Percentiles rank a stretch among this genome's conserved stretches.
Conservation (phyloP, 208 protist species). For the Leishmania aethiopica region DNA sequence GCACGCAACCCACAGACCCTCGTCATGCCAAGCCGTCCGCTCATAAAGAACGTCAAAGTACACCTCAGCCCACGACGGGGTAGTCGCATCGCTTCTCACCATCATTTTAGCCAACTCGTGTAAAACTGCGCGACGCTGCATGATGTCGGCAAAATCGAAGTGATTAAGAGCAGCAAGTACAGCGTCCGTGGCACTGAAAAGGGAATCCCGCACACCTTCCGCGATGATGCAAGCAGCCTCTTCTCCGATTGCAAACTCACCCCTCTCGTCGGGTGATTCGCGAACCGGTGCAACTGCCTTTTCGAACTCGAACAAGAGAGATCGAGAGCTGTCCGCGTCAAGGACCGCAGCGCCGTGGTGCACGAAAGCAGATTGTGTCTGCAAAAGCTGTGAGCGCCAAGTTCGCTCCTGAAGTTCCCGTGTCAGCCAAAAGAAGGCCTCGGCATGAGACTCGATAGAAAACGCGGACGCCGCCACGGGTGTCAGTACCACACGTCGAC, state of each 20-base stretch:
- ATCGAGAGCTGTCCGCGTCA: slow-evolving; percentile 24
- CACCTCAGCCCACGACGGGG: slow-evolving; percentile 10
- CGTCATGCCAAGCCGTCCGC: slow-evolving; percentile 26
- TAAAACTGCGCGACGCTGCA: slow-evolving; percentile 18
- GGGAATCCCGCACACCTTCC: slow-evolving; percentile 3
- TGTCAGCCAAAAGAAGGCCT: neutral
- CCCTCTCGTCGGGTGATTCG: neutral
- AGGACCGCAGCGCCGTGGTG: neutral
- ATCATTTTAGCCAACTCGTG: slow-evolving; percentile 6
- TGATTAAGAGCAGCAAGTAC: slow-evolving; percentile 21
- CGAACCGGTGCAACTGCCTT: slow-evolving; percentile 9
- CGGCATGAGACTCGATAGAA: neutral
- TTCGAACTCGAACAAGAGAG: slow-evolving; percentile 33
- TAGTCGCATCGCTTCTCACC: neutral
- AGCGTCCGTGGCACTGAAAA: slow-evolving; percentile 16
- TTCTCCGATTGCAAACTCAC: neutral
- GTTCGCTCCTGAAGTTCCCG: slow-evolving; percentile 8
- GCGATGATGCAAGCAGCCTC: slow-evolving; percentile 8
- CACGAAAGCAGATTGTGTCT: slow-evolving; percentile 22
- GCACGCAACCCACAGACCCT: slow-evolving; percentile 29
- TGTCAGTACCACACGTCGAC: neutral
- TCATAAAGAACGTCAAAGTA: slow-evolving; percentile 37
- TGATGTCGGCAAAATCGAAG: slow-evolving; percentile 20
- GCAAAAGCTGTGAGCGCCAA: slow-evolving; percentile 18
- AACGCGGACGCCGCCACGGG: neutral